Evolutionary conservation across 2,329 filamentous ascomycete genomes (phyloP).

Genomic region (Scopulariopsis brevicaulis): DNA sequence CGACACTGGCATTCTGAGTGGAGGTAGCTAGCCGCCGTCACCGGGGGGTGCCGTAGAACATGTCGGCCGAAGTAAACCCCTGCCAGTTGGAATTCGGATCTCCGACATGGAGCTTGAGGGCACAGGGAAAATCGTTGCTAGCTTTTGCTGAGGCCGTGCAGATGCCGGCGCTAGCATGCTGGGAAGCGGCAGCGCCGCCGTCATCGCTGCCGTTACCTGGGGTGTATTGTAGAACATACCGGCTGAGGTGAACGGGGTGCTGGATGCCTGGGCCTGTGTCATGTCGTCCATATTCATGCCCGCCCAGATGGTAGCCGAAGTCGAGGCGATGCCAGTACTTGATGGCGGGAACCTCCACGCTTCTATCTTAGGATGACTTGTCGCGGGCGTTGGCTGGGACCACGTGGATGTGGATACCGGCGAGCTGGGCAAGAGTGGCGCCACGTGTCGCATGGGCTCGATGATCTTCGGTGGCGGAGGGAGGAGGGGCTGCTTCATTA

Average conservation of each 20-base stretch:
- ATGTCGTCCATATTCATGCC: conserved; percentile 65
- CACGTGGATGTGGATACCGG: conserved; percentile 35
- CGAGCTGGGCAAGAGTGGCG: conserved; percentile 76
- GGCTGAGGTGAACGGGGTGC: conserved; percentile 58
- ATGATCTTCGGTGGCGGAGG: conserved; percentile 80
- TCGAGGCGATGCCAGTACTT: conserved; percentile 66
- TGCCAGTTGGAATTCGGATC: too few species aligned
- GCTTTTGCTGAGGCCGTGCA: too few species aligned
- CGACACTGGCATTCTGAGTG: too few species aligned
- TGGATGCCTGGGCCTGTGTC: conserved; percentile 69
- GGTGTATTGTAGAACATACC: conserved; percentile 73
- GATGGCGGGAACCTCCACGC: conserved; percentile 87
- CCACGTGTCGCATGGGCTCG: conserved; percentile 70
- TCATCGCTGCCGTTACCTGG: conserved; percentile 60
- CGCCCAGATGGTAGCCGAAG: conserved; percentile 64
- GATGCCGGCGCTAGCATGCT: conserved; percentile 69
- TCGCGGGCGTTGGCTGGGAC: conserved; percentile 48
- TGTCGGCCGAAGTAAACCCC: too few species aligned
- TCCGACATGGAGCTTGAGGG: too few species aligned
- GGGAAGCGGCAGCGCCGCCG: conserved; percentile 65
- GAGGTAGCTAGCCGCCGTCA: too few species aligned
- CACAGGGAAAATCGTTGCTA: too few species aligned
- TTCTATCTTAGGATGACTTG: conserved; percentile 61
- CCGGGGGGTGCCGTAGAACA: too few species aligned
- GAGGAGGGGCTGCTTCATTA: conserved; percentile 82